Evolutionary conservation across 2,329 filamentous ascomycete genomes (phyloP), one percentile per base, ranked within the genome.

Genomic region (Apiospora kogelbergensis): DNA sequence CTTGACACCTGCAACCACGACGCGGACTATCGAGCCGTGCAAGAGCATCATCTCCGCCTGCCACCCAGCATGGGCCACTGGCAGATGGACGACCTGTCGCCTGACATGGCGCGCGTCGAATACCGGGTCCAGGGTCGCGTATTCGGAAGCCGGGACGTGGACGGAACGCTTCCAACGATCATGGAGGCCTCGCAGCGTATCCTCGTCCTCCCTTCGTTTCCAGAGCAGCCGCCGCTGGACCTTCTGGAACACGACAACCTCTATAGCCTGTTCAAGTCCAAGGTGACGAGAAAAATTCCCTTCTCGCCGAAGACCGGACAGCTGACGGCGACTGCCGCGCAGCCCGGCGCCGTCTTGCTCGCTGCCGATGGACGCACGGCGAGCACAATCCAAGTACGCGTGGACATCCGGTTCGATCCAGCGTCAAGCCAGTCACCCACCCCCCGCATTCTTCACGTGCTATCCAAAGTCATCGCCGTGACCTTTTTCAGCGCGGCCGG

Each of bases 1-100:
- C 80, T 89, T 63, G 82, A 82, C 69, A 86, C 86, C 26, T 89
- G 87, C 80, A 84, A 79, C 73, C 86, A 89, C 78, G 72, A 76
- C 40, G 81, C 83, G 67, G 78, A 80, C 60, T 80, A 81, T 53
- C 78, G 80, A 20, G 79, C 79, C 63, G 80, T 89, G 40, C 81
- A 81, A 67, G 85, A 86, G 42, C 81, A 85, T 57, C 87, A 89
- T 77, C 78, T 86, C 53, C 81, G 82, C 15, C 80, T 88, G 37
- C 87, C 87, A 1, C 87, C 87, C 0, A 84, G 84, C 10, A 76
- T 88, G 69, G 83, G 83, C 13, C 79, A 77, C 74, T 88, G 86
- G 86, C 81, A 85, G 69, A 82, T 80, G 71, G 84, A 88, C 72
- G 87, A 89, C 72, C 81, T 87, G 73, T 78, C 85, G 0, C 87